Percentiles rank a stretch among this genome's conserved stretches.
These are phyloP conservation scores for Clitopilus hobsonii DNA, from an alignment of 768 basidiomycete genomes.

Conservation along the genomic window DNA sequence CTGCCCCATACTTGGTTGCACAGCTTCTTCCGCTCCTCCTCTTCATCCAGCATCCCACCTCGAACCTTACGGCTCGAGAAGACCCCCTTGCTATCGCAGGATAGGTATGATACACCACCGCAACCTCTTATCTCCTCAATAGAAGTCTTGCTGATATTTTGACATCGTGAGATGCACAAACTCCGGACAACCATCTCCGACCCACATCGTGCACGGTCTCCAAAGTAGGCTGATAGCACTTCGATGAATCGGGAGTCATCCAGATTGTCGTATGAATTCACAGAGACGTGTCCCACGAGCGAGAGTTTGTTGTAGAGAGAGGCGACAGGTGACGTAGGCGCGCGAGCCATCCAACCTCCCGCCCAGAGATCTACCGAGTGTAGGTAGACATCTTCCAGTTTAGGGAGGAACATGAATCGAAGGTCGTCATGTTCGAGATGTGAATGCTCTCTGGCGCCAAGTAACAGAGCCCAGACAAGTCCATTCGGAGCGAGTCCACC, in stretches of 20 bases:
- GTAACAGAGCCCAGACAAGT: constrained; percentile 32
- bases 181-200: constrained; percentile 22
- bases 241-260: constrained; percentile 39
- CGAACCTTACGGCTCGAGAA: not conserved
- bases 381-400: constrained; percentile 32
- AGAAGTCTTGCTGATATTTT: constrained; percentile 19
- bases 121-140: constrained; percentile 18
- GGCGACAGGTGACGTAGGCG: not conserved
- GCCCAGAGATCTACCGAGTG: constrained; percentile 32
- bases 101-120: constrained; percentile 22
- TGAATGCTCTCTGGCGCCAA: constrained; percentile 27
- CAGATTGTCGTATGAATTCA: constrained; percentile 30
- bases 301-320: constrained; percentile 14
- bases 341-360: constrained; percentile 30
- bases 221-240: constrained; percentile 27
- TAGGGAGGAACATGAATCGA: constrained; percentile 24
- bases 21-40: constrained; percentile 17
- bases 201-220: constrained; percentile 22
- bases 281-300: constrained; percentile 12
- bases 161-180: constrained; percentile 29
- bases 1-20: constrained; percentile 9
- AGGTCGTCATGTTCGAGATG: constrained; percentile 21
- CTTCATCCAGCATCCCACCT: constrained; percentile 7
- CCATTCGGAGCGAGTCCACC: constrained; percentile 33
- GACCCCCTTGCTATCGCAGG: constrained; percentile 1